These are phyloP conservation scores for Sordariomycetes sp. DNA, from an alignment of 2,329 filamentous ascomycete genomes.

Conservation along the genomic window DNA sequence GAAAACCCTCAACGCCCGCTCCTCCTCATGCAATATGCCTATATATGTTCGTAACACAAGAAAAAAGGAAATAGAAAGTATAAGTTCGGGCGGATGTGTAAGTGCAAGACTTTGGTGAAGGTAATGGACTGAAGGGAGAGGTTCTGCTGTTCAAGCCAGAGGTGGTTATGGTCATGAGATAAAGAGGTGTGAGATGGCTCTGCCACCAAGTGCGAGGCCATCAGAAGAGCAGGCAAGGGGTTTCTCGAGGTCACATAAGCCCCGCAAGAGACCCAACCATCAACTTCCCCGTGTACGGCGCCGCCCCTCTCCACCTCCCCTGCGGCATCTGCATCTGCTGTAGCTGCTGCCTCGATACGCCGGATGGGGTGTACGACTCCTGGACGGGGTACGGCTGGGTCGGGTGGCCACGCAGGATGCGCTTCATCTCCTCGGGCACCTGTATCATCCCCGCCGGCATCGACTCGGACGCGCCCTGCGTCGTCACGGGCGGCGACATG, in stretches of 20 bases:
- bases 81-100: not conserved
- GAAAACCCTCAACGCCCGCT: not conserved
- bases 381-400: conserved; percentile 42
- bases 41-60: not conserved
- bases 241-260: conserved; percentile 59
- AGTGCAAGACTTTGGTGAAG: not conserved
- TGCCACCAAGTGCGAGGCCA: not conserved
- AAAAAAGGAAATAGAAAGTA: not conserved
- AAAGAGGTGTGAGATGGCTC: not conserved
- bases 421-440: conserved; percentile 56
- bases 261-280: conserved; percentile 90
- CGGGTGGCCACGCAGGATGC: conserved; percentile 47
- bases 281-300: conserved; percentile 59
- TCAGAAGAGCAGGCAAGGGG: not conserved
- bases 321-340: conserved; percentile 41
- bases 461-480: conserved; percentile 27
- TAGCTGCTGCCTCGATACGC: conserved; percentile 45
- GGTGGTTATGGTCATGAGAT: too few relatives aligned
- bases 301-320: conserved; percentile 41
- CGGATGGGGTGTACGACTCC: conserved; percentile 34
- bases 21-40: not conserved
- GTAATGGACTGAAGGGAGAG: not conserved
- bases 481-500: conserved; percentile 31
- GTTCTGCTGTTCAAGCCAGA: not conserved
- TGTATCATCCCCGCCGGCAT: conserved; percentile 48